Percentiles rank a stretch among this genome's conserved stretches.
Evolutionary conservation across 495 filamentous ascomycete species (phyloP).

Genomic region (Bombardia bombarda): DNA sequence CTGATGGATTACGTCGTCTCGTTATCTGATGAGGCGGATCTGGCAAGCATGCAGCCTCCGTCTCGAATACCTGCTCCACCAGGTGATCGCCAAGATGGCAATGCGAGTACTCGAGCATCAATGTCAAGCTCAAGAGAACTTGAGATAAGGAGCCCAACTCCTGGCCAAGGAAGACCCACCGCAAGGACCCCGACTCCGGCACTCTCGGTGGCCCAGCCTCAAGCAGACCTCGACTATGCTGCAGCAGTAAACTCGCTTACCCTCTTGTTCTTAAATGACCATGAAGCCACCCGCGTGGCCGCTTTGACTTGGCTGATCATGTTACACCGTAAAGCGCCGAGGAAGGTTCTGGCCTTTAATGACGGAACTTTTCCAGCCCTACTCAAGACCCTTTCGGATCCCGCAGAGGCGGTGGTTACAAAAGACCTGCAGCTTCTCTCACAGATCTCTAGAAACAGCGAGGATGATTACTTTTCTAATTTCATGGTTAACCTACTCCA

Average conservation of each 20-base stretch:
- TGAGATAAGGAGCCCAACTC: conserved; percentile 48
- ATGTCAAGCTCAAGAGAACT: conserved; percentile 46
- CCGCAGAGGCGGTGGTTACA: conserved; percentile 90
- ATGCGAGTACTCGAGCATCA: conserved; percentile 41
- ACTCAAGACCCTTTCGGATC: conserved; percentile 93
- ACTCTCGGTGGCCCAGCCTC: conserved; percentile 37
- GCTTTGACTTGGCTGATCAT: conserved; percentile 95
- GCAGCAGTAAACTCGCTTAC: conserved; percentile 93
- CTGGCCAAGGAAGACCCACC: conserved; percentile 33
- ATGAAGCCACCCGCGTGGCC: conserved; percentile 90
- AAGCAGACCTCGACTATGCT: conserved; percentile 85
- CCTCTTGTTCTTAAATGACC: conserved; percentile 88
- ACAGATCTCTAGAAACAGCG: conserved; percentile 92
- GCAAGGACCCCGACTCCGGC: conserved; percentile 39
- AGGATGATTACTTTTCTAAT: conserved; percentile 92
- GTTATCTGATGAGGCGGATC: conserved; percentile 65
- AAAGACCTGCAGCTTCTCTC: conserved; percentile 91
- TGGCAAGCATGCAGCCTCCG: conserved; percentile 30
- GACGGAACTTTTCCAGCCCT: conserved; percentile 95
- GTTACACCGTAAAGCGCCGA: conserved; percentile 89
- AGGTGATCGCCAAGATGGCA: conserved; percentile 50
- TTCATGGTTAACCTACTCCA: conserved; percentile 98
- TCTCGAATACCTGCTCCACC: conserved; percentile 39
- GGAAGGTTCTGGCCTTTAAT: conserved; percentile 90
- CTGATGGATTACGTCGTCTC: conserved; percentile 88